Percentiles rank a stretch among this genome's conserved stretches.
Conservation (phyloP, 805 yeast genomes). For the Candida nonsorbophila region DNA sequence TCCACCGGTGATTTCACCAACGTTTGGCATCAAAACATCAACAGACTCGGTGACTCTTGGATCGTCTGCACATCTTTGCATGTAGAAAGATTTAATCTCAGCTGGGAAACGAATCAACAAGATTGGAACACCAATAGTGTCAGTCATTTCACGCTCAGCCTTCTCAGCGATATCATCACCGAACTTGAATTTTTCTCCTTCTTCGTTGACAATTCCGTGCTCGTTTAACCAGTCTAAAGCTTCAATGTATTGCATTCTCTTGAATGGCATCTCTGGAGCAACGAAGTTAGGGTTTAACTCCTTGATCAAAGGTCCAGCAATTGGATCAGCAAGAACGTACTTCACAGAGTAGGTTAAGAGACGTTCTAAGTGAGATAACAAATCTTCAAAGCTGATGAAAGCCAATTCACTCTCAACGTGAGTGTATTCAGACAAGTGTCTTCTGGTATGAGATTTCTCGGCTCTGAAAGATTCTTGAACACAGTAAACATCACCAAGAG, state of each 20-base stretch:
- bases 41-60: constrained; percentile 96
- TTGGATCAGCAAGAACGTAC: constrained; percentile 81
- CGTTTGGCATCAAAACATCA: constrained; percentile 97
- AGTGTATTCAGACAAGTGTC: constrained; percentile 95
- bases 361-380: constrained; percentile 79
- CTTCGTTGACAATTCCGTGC: constrained; percentile 91
- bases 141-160: constrained; percentile 98
- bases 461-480: constrained; percentile 99
- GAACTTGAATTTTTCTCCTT: constrained; percentile 84
- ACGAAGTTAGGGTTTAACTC: constrained; percentile 89
- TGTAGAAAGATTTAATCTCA: constrained; percentile 95
- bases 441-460: constrained; percentile 96
- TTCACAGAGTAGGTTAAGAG: constrained; percentile 65
- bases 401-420: constrained; percentile 95
- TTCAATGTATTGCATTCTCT: constrained; percentile 83
- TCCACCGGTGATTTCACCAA: constrained; percentile 98
- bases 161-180: constrained; percentile 99
- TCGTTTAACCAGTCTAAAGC: constrained; percentile 97
- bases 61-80: constrained; percentile 88
- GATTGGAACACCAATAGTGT: constrained; percentile 87
- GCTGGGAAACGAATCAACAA: constrained; percentile 92
- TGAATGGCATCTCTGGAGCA: constrained; percentile 81
- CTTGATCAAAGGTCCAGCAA: constrained; percentile 83
- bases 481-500: constrained; percentile 95
- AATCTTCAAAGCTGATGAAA: constrained; percentile 80